Evolutionary conservation across 345 rosid genomes (phyloP).

Genomic region (Jatropha curcas): DNA sequence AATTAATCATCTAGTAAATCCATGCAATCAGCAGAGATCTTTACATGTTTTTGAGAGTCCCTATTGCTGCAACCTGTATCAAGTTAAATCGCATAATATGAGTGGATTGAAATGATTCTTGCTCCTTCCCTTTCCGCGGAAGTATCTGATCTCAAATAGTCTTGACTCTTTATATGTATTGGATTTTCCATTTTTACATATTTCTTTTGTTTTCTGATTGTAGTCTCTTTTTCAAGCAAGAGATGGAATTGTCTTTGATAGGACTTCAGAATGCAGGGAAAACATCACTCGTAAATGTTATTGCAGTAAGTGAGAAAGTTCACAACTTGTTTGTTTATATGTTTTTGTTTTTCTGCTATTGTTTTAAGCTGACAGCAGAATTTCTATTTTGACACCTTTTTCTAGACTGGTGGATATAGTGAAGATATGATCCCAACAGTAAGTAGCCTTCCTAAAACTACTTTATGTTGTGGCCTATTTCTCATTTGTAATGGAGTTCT

Average conservation of each 20-base stretch:
- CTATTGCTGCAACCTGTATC: neutral
- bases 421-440: slow-evolving; percentile 97
- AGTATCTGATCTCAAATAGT: neutral
- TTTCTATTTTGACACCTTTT: slow-evolving; percentile 15
- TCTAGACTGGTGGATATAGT: slow-evolving; percentile 84
- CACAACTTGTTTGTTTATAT: neutral
- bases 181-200: neutral
- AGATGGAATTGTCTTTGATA: slow-evolving; percentile 84
- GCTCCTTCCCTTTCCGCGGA: neutral
- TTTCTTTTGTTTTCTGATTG: slow-evolving; percentile 13
- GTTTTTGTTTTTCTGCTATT: slow-evolving; percentile 4
- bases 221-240: slow-evolving; percentile 86
- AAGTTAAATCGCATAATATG: neutral
- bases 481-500: neutral
- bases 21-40: neutral
- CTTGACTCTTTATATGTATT: neutral
- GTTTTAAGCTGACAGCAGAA: slow-evolving; percentile 25
- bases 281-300: slow-evolving; percentile 79
- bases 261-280: slow-evolving; percentile 91
- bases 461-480: neutral
- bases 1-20: neutral
- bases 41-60: neutral
- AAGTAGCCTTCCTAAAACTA: slow-evolving; percentile 21
- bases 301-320: slow-evolving; percentile 56
- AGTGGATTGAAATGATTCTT: neutral